These are phyloP conservation scores for Saccharomyces kudriavzevii DNA, from an alignment of 805 yeast species.

Conservation along the genomic window DNA sequence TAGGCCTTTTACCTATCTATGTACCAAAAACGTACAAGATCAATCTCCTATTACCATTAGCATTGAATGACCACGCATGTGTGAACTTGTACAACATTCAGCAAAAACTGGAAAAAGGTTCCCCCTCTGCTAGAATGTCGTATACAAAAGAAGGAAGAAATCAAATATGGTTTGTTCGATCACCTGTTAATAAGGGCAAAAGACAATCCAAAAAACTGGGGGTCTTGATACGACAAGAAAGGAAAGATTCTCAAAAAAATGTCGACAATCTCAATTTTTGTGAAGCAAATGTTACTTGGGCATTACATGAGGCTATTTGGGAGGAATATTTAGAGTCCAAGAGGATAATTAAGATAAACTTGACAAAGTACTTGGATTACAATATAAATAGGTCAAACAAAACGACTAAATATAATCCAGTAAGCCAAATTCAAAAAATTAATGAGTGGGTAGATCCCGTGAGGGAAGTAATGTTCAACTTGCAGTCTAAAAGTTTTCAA, in stretches of 20 bases:
- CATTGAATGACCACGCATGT: conserved; percentile 19
- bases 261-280: conserved; percentile 14
- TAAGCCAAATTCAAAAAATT: not conserved
- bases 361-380: conserved; percentile 4
- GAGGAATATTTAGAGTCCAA: conserved; percentile 17
- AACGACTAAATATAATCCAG: not conserved
- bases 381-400: not conserved
- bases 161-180: conserved; percentile 27
- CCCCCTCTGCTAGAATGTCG: conserved; percentile 17
- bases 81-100: conserved; percentile 13
- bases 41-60: conserved; percentile 21
- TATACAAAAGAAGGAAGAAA: conserved; percentile 21
- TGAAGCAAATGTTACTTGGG: conserved; percentile 17
- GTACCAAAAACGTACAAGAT: conserved; percentile 12
- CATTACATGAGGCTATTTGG: conserved; percentile 28
- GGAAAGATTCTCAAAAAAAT: conserved; percentile 14
- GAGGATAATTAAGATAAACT: conserved; percentile 1
- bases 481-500: conserved; percentile 4
- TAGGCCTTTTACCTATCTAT: conserved; percentile 9
- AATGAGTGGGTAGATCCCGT: conserved; percentile 26
- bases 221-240: conserved; percentile 16
- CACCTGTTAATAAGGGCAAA: conserved; percentile 22
- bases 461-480: conserved; percentile 7
- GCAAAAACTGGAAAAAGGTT: conserved; percentile 18
- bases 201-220: conserved; percentile 22